phyloP scores from a whole-genome alignment of 768 basidiomycete genomes.

The Tricholoma matsutake region DNA sequence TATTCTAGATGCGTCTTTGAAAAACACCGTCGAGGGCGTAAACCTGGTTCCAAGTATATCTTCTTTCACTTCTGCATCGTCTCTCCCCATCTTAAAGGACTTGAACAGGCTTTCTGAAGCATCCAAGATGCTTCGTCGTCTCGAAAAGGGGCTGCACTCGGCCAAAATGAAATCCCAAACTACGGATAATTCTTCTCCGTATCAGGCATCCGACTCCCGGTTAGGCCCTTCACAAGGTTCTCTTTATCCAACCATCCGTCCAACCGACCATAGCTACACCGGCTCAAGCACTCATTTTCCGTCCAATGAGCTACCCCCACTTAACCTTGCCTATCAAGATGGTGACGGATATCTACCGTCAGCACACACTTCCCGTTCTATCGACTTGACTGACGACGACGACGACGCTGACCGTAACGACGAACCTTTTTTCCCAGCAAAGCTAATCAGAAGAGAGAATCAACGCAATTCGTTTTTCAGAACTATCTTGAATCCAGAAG shows the following conservation, averaged over 20 bases:
- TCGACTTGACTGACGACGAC: slow-evolving; percentile 63
- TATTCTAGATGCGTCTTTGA: slow-evolving; percentile 72
- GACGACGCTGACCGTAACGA: slow-evolving; percentile 59
- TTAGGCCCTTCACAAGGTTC: slow-evolving; percentile 26
- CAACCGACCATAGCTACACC: slow-evolving; percentile 31
- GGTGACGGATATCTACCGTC: slow-evolving; percentile 35
- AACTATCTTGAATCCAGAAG: slow-evolving; percentile 77
- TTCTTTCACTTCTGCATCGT: slow-evolving; percentile 8
- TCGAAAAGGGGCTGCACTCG: slow-evolving; percentile 79
- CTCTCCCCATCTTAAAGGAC: slow-evolving; percentile 6
- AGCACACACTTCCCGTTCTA: slow-evolving; percentile 35
- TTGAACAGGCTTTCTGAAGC: slow-evolving; percentile 72
- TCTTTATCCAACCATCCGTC: slow-evolving; percentile 25
- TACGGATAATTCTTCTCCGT: slow-evolving; percentile 30
- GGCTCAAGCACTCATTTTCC: slow-evolving; percentile 37
- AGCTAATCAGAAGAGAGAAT: slow-evolving; percentile 70
- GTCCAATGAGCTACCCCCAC: slow-evolving; percentile 47
- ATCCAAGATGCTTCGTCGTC: slow-evolving; percentile 82
- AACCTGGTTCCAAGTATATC: slow-evolving; percentile 84
- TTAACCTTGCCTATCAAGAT: slow-evolving; percentile 38
- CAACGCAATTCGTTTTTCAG: slow-evolving; percentile 76
- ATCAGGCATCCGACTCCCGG: slow-evolving; percentile 32
- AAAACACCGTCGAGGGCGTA: slow-evolving; percentile 85
- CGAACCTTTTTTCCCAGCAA: slow-evolving; percentile 68
- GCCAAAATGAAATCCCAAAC: slow-evolving; percentile 71